phyloP scores from a whole-genome alignment of 345 rosid species.

The Camelina sativa region DNA sequence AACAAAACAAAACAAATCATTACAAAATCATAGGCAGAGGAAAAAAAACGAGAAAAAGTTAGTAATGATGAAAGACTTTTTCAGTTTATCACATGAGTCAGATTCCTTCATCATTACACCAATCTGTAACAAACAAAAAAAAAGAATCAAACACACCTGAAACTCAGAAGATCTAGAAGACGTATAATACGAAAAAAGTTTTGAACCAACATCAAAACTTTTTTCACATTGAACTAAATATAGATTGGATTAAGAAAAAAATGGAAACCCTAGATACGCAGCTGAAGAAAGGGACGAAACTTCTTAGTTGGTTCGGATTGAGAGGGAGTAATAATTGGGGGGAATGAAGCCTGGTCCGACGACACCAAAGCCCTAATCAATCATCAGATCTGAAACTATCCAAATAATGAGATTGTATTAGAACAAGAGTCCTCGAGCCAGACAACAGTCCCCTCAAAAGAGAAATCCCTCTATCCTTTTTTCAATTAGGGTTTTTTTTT shows the following conservation, averaged over 20 bases:
- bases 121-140: slow-evolving; percentile 46
- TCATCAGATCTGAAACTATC: slow-evolving; percentile 33
- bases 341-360: slow-evolving; percentile 99
- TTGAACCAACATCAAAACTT: slow-evolving; percentile 38
- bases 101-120: slow-evolving; percentile 65
- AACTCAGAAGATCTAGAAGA: background rate
- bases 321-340: slow-evolving; percentile 72
- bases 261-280: slow-evolving; percentile 20
- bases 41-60: slow-evolving; percentile 32
- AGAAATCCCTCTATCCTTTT: slow-evolving; percentile 41
- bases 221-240: slow-evolving; percentile 18
- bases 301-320: slow-evolving; percentile 12
- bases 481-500: slow-evolving; percentile 22
- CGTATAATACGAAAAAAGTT: background rate
- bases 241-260: background rate
- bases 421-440: slow-evolving; percentile 78
- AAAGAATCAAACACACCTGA: background rate
- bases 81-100: slow-evolving; percentile 45
- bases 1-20: slow-evolving; percentile 37
- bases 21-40: slow-evolving; percentile 41
- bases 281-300: background rate
- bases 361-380: slow-evolving; percentile 48
- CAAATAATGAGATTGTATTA: slow-evolving; percentile 22
- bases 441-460: slow-evolving; percentile 97
- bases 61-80: slow-evolving; percentile 58